Conservation (phyloP, 495 filamentous ascomycete species). For the Penicillium cinerascens region DNA sequence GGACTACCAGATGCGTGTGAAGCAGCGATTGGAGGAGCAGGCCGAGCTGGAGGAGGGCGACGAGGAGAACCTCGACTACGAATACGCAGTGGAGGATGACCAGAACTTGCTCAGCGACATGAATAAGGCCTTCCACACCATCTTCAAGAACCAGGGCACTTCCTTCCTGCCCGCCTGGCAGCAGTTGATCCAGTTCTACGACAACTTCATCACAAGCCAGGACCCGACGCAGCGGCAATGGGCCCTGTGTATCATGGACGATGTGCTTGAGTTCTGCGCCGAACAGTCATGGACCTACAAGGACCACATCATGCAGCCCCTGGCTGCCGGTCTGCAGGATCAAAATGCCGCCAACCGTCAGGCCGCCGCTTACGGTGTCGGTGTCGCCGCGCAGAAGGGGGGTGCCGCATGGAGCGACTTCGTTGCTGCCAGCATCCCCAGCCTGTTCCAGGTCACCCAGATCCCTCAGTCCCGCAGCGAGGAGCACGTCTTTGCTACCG, state of each 20-base stretch:
- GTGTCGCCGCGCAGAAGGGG: slow-evolving; percentile 92
- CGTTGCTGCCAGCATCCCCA: slow-evolving; percentile 69
- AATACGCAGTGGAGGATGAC: slow-evolving; percentile 93
- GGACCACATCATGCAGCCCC: slow-evolving; percentile 76
- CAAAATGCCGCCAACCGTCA: slow-evolving; percentile 87
- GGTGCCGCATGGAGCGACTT: slow-evolving; percentile 81
- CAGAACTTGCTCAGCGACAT: slow-evolving; percentile 96
- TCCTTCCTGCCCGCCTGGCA: slow-evolving; percentile 86
- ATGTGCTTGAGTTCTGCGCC: slow-evolving; percentile 95
- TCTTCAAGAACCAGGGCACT: slow-evolving; percentile 92
- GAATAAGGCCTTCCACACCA: slow-evolving; percentile 99
- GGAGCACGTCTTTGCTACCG: slow-evolving; percentile 94
- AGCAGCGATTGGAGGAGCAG: slow-evolving; percentile 71
- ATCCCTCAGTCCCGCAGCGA: slow-evolving; percentile 77
- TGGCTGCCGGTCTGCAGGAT: slow-evolving; percentile 80
- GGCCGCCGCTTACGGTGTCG: slow-evolving; percentile 93
- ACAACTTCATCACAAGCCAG: slow-evolving; percentile 72
- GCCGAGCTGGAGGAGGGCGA: slow-evolving; percentile 77
- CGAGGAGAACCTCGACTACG: slow-evolving; percentile 64
- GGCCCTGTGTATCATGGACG: slow-evolving; percentile 98
- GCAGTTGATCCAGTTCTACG: slow-evolving; percentile 76
- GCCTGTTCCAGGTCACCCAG: slow-evolving; percentile 78
- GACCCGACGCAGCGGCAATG: slow-evolving; percentile 96
- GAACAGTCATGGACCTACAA: slow-evolving; percentile 78
- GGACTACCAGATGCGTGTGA: slow-evolving; percentile 86